A percentile compares a stretch with the other conserved stretches of the same genome.
These are phyloP conservation scores for Eucalyptus fibrosa DNA, from an alignment of 345 rosid species.

Conservation along the genomic window DNA sequence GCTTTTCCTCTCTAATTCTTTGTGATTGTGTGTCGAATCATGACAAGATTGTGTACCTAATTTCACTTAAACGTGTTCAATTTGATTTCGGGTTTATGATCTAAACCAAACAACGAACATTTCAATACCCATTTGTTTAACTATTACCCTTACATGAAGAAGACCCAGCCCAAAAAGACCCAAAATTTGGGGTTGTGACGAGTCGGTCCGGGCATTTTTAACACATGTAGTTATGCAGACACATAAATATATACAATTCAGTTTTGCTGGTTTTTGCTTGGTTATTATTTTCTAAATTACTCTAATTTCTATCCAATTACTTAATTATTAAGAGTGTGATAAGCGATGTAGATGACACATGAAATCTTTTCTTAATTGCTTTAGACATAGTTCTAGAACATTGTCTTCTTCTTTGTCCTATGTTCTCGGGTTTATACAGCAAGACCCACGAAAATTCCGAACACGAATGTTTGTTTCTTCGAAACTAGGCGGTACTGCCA, in stretches of 20 bases:
- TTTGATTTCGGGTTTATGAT: too few species aligned
- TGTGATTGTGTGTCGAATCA: too few species aligned
- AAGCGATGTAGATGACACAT: neutral
- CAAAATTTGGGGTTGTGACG: neutral
- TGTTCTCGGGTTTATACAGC: neutral
- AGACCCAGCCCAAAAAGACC: neutral
- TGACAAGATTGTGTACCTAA: slow-evolving; percentile 33
- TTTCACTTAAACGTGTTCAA: slow-evolving; percentile 21
- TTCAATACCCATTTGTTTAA: neutral
- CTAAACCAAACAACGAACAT: neutral
- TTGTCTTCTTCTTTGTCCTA: neutral
- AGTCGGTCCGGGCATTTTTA: neutral
- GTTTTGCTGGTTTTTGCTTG: neutral
- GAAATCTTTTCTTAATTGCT: neutral
- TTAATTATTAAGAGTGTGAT: neutral
- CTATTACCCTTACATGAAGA: neutral
- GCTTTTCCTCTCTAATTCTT: too few species aligned
- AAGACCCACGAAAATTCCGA: neutral
- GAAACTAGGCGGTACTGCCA: neutral
- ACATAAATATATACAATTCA: neutral
- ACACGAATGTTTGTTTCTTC: neutral
- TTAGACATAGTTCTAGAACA: neutral
- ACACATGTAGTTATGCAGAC: neutral
- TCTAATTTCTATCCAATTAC: neutral
- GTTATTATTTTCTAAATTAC: neutral